Base-by-base conservation (phyloP, 352 stramenopile genomes). In the Thalassiosira gravida region DNA sequence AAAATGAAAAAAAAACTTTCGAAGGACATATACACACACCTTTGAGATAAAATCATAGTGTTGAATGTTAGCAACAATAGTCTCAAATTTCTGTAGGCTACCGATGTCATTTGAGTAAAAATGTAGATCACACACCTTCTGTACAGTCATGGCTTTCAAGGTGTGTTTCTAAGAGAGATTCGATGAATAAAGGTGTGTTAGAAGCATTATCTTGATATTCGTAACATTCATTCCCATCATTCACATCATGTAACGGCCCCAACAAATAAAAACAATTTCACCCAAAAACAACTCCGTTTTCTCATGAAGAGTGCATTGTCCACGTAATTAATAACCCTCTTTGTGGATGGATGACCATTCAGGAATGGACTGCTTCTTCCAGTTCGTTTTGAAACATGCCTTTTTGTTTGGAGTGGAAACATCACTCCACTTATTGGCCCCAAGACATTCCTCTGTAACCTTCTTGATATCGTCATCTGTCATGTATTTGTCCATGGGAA, bases 401-500 rank as follows among this genome's bases (percentile, higher is more conserved):
- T 58, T 32, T 29, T 29, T 29, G 7, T 9, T 29, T 30, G 2
- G 2, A 14, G 7, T 32, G 3, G 8, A 30, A 30, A 29, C 49
- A 58, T 58, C 49, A 29, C 14, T 32, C 49, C 49, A 58, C 2
- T 5, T n/a, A 14, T 29, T 58, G 18, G 8, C 7, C 7, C 25
- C 49, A 8, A 58, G 2, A 32, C 14, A 29, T 5, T 58, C 3
- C 49, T 35, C 49, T 16, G 14, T n/a, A 16, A 58, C 2, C 18
- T 58, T 29, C 25, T 58, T 58, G 49, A 58, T 58, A 32, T 58
- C 49, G 18, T 58, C 3, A 16, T 58, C 49, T 35, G 49, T 29
- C 18, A 58, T 30, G 49, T n/a, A 58, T 32, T 5, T 58, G 49
- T 58, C 37, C 8, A 46, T 8, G 37, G 8, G 37, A 16, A 14